phyloP scores from a whole-genome alignment of 768 basidiomycete species.

The Tulasnella sp. region DNA sequence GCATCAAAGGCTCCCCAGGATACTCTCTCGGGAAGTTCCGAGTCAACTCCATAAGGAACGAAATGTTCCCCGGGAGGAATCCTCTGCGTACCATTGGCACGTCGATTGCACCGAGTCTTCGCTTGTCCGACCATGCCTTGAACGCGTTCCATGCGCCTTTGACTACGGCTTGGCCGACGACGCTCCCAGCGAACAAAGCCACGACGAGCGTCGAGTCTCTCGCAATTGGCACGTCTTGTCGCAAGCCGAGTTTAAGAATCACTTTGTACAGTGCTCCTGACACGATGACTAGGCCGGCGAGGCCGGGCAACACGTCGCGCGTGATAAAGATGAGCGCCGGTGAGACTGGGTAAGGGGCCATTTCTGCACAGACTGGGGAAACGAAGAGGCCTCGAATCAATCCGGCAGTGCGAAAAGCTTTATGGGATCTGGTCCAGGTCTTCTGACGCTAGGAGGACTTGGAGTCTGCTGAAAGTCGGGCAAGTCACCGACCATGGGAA shows the following conservation, averaged over 20 bases:
- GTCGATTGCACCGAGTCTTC: not conserved
- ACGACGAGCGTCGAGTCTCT: not conserved
- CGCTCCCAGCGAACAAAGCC: not conserved
- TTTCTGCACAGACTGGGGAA: not conserved
- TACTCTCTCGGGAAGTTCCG: conserved; percentile 18
- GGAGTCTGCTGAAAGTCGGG: not conserved
- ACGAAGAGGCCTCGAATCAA: not conserved
- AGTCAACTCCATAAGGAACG: not conserved
- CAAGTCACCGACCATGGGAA: not conserved
- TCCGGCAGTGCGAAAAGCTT: not conserved
- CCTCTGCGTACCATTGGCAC: not conserved
- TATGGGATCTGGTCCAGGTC: not conserved
- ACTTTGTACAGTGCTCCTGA: not conserved
- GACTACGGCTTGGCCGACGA: not conserved
- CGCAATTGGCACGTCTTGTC: not conserved
- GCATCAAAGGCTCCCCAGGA: conserved; percentile 24
- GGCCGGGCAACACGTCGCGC: not conserved
- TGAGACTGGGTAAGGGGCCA: not conserved
- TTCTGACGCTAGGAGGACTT: not conserved
- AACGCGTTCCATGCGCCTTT: not conserved
- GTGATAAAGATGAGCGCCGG: not conserved
- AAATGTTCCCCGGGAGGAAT: not conserved
- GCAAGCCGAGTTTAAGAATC: not conserved
- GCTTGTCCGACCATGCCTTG: not conserved
- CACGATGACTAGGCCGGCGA: not conserved